Evolutionary conservation across 768 basidiomycete species (phyloP), one percentile per base, ranked within the genome.

Genomic region (Lactifluus piperatus): DNA sequence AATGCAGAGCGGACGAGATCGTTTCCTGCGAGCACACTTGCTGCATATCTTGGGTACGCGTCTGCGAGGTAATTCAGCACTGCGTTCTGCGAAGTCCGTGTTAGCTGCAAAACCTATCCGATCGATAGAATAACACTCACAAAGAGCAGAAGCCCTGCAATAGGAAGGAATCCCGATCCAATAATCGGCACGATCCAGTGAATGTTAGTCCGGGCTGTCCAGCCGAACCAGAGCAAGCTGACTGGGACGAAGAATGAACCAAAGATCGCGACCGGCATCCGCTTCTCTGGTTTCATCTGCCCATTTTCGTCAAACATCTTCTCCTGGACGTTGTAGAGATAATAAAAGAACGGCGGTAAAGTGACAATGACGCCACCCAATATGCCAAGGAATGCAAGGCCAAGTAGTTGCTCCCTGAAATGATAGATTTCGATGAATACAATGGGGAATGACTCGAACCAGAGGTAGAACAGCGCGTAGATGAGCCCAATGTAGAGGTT

Each of bases 121-220:
- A 67, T 66, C 52, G 32, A 34, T 3, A 34, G 11, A 65, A 68
- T 54, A 67, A 68, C 63, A 62, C 62, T 44, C 32, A 63, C 62
- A 18, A 74, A 73, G 58, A 66, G 66, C 41, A 72, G 67, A 63
- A 69, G 69, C 30, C 68, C 65, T 26, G 69, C 68, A 9, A 65
- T 63, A 14, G 67, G 55, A 54, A 70, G 72, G 41, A 72, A 60
- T 20, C 67, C 58, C 9, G 71, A 70, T 8, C 68, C 72, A 43
- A 74, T 63, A 43, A 71, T 60, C n/a, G 73, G 71, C 6, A 68
- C 68, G 39, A 74, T 73, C 73, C 73, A 73, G 37, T 70, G 72
- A 1, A 74, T 51, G 54, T 56, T 64, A 8, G 68, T 22, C 1
- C 61, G 64, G 16, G 68, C 58, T 5, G 70, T 64, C 64, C 70